Evolutionary conservation across 2,329 filamentous ascomycete species (phyloP).

Genomic region (Neocucurbitaria cava): DNA sequence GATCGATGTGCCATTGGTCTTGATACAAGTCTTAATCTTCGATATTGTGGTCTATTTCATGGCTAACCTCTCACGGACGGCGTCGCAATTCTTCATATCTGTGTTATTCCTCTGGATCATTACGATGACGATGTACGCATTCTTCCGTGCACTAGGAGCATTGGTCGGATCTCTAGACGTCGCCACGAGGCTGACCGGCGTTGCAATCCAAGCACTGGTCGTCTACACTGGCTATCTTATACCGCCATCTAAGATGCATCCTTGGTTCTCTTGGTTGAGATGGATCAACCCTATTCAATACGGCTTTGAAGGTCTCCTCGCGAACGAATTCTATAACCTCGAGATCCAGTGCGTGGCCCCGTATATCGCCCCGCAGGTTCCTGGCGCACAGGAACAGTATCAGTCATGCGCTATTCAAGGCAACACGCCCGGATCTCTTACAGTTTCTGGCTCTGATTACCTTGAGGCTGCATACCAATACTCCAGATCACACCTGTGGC

Average conservation of each 20-base stretch:
- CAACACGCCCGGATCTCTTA: constrained; percentile 58
- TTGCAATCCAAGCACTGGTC: constrained; percentile 50
- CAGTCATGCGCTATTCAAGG: constrained; percentile 68
- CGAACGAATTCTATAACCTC: constrained; percentile 72
- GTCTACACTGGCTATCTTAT: constrained; percentile 52
- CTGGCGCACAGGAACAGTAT: constrained; percentile 55
- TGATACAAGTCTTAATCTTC: constrained; percentile 66
- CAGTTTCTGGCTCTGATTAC: constrained; percentile 63
- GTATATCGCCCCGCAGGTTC: constrained; percentile 63
- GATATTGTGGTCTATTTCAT: constrained; percentile 69
- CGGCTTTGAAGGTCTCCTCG: constrained; percentile 70
- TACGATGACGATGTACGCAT: constrained; percentile 53
- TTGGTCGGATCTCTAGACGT: constrained; percentile 45
- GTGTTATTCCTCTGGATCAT: constrained; percentile 68
- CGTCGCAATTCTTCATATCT: constrained; percentile 69
- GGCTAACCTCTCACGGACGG: constrained; percentile 61
- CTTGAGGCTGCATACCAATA: constrained; percentile 64
- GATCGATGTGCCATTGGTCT: constrained; percentile 64
- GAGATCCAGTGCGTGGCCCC: constrained; percentile 62
- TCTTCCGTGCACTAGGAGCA: constrained; percentile 49
- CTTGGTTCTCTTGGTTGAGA: constrained; percentile 50
- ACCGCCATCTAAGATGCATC: constrained; percentile 47
- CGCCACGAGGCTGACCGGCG: constrained; percentile 50
- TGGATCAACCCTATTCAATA: constrained; percentile 69
- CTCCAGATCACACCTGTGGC: constrained; percentile 65